These are phyloP conservation scores for Yamadazyma membranifaciens DNA, from an alignment of 1,139 yeast species.

Conservation along the genomic window DNA sequence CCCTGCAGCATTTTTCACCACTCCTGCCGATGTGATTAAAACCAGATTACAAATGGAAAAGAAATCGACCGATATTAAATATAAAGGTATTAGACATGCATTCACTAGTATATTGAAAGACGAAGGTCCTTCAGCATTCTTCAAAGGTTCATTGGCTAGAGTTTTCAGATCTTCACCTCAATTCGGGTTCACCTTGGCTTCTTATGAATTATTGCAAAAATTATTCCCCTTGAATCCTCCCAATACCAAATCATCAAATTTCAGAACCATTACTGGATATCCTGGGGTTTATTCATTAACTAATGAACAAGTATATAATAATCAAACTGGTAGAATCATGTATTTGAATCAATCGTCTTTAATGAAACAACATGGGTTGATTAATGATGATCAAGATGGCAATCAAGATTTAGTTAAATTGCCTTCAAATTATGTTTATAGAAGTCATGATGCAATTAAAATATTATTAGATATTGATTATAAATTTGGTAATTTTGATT, in stretches of 20 bases:
- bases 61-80: slow-evolving; percentile 72
- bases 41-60: slow-evolving; percentile 91
- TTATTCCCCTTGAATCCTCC: slow-evolving; percentile 49
- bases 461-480: slow-evolving; percentile 62
- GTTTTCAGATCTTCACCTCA: slow-evolving; percentile 95
- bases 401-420: slow-evolving; percentile 40
- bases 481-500: slow-evolving; percentile 58
- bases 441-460: slow-evolving; percentile 61
- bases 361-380: slow-evolving; percentile 22
- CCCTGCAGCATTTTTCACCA: slow-evolving; percentile 95
- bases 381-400: slow-evolving; percentile 14
- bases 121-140: slow-evolving; percentile 77
- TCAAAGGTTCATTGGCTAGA: slow-evolving; percentile 96
- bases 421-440: slow-evolving; percentile 54
- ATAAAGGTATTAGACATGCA: slow-evolving; percentile 76
- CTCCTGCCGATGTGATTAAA: slow-evolving; percentile 96
- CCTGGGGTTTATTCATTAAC: slow-evolving; percentile 49
- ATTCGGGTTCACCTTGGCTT: slow-evolving; percentile 95
- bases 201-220: slow-evolving; percentile 76
- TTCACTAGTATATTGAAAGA: slow-evolving; percentile 70
- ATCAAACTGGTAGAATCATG: slow-evolving; percentile 38
- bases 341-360: slow-evolving; percentile 36
- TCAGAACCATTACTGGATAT: slow-evolving; percentile 45
- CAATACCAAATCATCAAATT: slow-evolving; percentile 43
- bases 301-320: slow-evolving; percentile 46